phyloP scores from a whole-genome alignment of 1,139 yeast species.

The Blastobotrys elegans region DNA sequence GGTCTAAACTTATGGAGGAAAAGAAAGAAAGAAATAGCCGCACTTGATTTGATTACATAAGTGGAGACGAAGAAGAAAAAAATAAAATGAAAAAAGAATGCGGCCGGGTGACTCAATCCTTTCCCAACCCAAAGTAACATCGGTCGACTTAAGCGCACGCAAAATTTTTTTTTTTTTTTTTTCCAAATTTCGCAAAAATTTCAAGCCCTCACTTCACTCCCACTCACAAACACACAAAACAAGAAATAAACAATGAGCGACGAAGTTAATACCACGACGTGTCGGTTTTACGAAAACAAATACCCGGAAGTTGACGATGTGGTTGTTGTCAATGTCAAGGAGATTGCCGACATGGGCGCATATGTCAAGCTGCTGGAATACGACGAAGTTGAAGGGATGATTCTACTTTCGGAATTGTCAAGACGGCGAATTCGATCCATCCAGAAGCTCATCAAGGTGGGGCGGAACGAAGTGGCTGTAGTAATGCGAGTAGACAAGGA shows the following conservation, averaged over 20 bases:
- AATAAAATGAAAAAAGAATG: too few relatives aligned
- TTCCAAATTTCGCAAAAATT: too few relatives aligned
- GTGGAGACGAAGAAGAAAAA: too few relatives aligned
- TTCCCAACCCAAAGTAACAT: too few relatives aligned
- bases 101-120: too few relatives aligned
- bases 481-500: constrained; percentile 99
- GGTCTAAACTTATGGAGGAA: too few relatives aligned
- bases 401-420: constrained; percentile 86
- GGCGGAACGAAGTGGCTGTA: constrained; percentile 97
- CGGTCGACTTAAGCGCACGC: not conserved
- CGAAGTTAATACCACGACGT: constrained; percentile 66
- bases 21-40: too few relatives aligned
- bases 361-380: constrained; percentile 93
- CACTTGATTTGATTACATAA: too few relatives aligned
- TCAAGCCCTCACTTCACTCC: not conserved
- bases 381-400: constrained; percentile 99
- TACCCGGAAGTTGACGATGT: constrained; percentile 99
- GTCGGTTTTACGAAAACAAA: constrained; percentile 96
- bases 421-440: constrained; percentile 98
- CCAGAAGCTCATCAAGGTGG: constrained; percentile 95
- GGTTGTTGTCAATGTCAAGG: constrained; percentile 98
- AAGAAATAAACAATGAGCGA: constrained; percentile 20
- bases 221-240: not conserved
- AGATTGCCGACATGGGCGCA: constrained; percentile 97
- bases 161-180: not conserved